phyloP scores from a whole-genome alignment of 1,139 yeast genomes.

The Debaryomyces nepalensis region DNA sequence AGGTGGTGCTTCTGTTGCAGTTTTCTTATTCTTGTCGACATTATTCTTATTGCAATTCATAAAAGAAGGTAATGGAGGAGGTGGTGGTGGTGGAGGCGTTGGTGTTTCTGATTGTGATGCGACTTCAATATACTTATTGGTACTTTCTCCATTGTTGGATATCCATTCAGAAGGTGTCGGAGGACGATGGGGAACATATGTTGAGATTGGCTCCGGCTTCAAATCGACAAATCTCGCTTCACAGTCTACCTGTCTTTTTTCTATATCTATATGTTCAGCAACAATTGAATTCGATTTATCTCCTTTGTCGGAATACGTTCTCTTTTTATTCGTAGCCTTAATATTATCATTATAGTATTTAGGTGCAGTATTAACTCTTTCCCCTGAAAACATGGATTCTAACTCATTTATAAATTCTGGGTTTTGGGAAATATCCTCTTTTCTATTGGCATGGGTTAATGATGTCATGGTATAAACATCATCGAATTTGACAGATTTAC shows the following conservation, averaged over 20 bases:
- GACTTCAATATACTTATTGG: too few species aligned
- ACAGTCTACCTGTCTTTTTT: neutral
- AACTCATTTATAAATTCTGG: constrained; percentile 23
- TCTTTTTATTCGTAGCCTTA: too few species aligned
- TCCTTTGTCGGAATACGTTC: too few species aligned
- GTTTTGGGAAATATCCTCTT: neutral
- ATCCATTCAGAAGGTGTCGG: constrained; percentile 33
- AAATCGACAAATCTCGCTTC: constrained; percentile 26
- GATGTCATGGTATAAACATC: neutral
- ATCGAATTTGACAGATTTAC: constrained; percentile 5
- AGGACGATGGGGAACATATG: constrained; percentile 34
- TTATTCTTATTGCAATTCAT: too few species aligned
- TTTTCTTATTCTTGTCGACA: too few species aligned
- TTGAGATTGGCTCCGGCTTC: constrained; percentile 17
- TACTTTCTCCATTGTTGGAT: constrained; percentile 13
- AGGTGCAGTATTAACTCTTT: neutral
- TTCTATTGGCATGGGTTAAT: neutral
- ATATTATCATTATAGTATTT: constrained; percentile 1
- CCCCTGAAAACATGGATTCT: constrained; percentile 22
- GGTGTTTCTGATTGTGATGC: constrained; percentile 15
- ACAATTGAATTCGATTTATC: neutral
- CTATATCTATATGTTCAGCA: neutral
- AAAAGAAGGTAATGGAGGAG: constrained; percentile 20
- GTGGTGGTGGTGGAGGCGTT: constrained; percentile 29
- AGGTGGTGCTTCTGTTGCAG: constrained; percentile 27